Base-by-base conservation (phyloP, 768 basidiomycete genomes). In the Kwoniella dendrophila region DNA sequence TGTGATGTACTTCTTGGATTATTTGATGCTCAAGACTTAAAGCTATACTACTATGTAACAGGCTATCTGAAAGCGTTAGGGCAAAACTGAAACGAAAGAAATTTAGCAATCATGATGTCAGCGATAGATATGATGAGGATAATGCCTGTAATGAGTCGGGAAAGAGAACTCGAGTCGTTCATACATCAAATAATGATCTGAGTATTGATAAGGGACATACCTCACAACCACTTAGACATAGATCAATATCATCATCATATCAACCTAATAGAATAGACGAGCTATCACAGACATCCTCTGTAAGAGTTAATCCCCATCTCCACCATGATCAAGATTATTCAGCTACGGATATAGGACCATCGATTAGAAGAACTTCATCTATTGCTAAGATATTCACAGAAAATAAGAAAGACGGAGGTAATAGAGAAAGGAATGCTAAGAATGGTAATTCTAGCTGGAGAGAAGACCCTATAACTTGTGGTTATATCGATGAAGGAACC, bases 391-490 rank as follows among this genome's bases (percentile, higher is more conserved):
- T 58, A 8, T 58, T 58, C 56, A 36, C 56, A 6, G 45, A 45
- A 49, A 29, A 47, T 10, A 34, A 32, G 11, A 47, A 58, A 18
- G 22, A 18, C 20, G 56, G 29, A 4, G 12, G 24, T n/a, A 48
- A 38, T 20, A n/a, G n/a, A n/a, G n/a, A n/a, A n/a, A 27, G 29
- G 12, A 48, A 24, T 8, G 16, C 20, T 3, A 49, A 29, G 18
- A 12, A 26, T 16, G 49, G 30, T n/a, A 29, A 49, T 12, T 22
- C 56, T 11, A 40, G 36, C 32, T 58, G 34, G 22, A 32, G 56
- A n/a, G 56, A 58, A n/a, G 56, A 58, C 41, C 56, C 56, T 4
- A 58, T 58, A 6, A 58, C 56, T 18, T 58, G 56, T 36, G 56
- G 56, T 14, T 58, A 58, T 36, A 58, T 58, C 45, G 47, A 50